phyloP scores from a whole-genome alignment of 2,329 filamentous ascomycete species.

The Neopestalotiopsis clavispora region DNA sequence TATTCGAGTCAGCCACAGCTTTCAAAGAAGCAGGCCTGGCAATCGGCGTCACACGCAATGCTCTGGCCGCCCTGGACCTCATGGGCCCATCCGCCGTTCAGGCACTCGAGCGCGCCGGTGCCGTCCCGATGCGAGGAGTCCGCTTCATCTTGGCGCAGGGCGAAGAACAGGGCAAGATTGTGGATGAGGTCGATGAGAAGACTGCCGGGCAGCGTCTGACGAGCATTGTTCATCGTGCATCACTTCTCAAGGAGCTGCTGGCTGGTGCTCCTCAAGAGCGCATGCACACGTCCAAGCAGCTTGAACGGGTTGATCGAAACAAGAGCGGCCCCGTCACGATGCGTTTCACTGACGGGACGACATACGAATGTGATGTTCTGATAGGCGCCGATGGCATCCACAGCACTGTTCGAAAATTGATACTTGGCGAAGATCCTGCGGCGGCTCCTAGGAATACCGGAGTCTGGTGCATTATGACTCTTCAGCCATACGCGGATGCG shows the following conservation, averaged over 20 bases:
- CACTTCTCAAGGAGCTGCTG: slow-evolving; percentile 25
- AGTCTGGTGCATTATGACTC: slow-evolving; percentile 27
- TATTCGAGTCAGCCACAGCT: slow-evolving; percentile 22
- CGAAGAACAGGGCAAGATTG: background rate
- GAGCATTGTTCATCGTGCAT: slow-evolving; percentile 25
- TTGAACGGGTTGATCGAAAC: slow-evolving; percentile 13
- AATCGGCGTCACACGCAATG: slow-evolving; percentile 18
- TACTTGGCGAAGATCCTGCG: slow-evolving; percentile 24
- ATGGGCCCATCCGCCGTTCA: slow-evolving; percentile 17
- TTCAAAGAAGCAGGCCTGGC: slow-evolving; percentile 22
- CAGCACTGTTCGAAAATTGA: slow-evolving; percentile 14
- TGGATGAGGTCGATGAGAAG: slow-evolving; percentile 20
- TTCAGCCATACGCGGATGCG: slow-evolving; percentile 26
- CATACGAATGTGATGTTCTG: slow-evolving; percentile 20
- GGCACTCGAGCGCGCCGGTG: slow-evolving; percentile 20
- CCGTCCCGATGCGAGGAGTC: slow-evolving; percentile 16
- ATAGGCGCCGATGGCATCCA: slow-evolving; percentile 20
- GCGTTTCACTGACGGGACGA: slow-evolving; percentile 1
- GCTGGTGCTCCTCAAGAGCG: slow-evolving; percentile 21
- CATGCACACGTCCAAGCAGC: slow-evolving; percentile 21
- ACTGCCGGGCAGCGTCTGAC: slow-evolving; percentile 18
- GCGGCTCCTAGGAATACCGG: slow-evolving; percentile 26
- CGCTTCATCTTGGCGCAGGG: slow-evolving; percentile 21
- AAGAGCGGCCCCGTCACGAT: background rate
- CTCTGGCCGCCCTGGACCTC: slow-evolving; percentile 18